Evolutionary conservation across 352 stramenopile species (phyloP), one percentile per base, ranked within the genome.

Genomic region (Peronospora belbahrii): DNA sequence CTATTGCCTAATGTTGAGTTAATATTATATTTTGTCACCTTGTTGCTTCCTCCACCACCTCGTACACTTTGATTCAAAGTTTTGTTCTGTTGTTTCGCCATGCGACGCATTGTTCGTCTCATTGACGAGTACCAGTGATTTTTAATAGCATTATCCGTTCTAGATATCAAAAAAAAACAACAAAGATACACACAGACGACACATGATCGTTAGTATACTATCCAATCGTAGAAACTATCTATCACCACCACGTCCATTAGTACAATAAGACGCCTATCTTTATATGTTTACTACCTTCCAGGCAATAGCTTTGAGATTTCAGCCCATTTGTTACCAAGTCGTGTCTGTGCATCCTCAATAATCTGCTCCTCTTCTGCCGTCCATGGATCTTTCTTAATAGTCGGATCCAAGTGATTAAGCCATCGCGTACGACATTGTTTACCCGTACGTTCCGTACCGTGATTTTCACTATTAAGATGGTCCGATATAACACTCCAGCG

Each of bases 281-380:
- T 7, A n/a, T n/a, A n/a, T 52, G 38, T 33, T 6, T 48, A 48
- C n/a, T 52, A 88, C 74, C 79, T 69, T 20, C 95, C 95, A 33
- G 94, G 93, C 6, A 99, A 68, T 0, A 95, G 71, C 57, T 98
- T 98, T 23, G 95, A 95, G 63, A 99, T 99, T 65, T 98, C 92
- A 6, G 91, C 91, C 96, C 96, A 99, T 43, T 97, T 94, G 73
- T 99, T 99, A 13, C 96, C 96, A 20, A 95, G 82, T 15, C 83
- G 64, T 15, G 75, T 89, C 54, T 97, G 88, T 3, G 81, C 79
- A 44, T 92, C 75, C 39, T 95, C 83, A 32, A 97, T 92, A 34
- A 95, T 77, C 40, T 88, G 75, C 42, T 97, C 89, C 43, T 97
- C 89, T 33, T 96, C 80, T 0, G 74, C 59, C 0, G 80, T 89